A percentile compares a stretch with the other conserved stretches of the same genome.
phyloP scores from a whole-genome alignment of 371 early-diverging fungal genomes.

The Mucor racemosus region DNA sequence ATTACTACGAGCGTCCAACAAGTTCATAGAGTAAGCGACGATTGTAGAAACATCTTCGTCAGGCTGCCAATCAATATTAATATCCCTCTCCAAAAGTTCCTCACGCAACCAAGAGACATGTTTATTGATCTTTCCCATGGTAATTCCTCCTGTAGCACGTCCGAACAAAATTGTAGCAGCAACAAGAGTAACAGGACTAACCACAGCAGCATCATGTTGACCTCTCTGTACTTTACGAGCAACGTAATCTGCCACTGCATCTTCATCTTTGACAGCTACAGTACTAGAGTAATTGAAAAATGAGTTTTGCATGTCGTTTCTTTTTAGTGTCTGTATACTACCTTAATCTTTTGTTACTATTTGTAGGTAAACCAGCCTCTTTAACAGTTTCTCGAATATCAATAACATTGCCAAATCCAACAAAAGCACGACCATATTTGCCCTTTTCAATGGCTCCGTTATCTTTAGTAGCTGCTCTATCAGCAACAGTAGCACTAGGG shows the following conservation, averaged over 20 bases:
- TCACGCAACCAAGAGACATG: conserved; percentile 45
- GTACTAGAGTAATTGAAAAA: conserved; percentile 12
- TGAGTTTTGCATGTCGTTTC: not conserved
- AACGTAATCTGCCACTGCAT: conserved; percentile 32
- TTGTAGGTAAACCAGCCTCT: conserved; percentile 13
- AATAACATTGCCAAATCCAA: conserved; percentile 46
- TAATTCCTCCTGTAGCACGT: conserved; percentile 37
- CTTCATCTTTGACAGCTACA: conserved; percentile 27
- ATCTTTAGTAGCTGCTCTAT: conserved; percentile 40
- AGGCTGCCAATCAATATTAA: conserved; percentile 51
- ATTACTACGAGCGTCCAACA: conserved; percentile 47
- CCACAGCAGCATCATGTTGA: conserved; percentile 42
- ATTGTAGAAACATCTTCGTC: conserved; percentile 49
- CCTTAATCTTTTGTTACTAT: conserved; percentile 23
- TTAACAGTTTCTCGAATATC: conserved; percentile 28
- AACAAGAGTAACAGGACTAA: conserved; percentile 49
- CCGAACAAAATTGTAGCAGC: conserved; percentile 53
- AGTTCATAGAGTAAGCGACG: conserved; percentile 41
- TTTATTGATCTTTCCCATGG: conserved; percentile 45
- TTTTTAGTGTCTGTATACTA: not conserved
- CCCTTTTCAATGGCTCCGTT: conserved; percentile 33
- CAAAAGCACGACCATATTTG: conserved; percentile 51
- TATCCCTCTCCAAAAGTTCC: conserved; percentile 32
- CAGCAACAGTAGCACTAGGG: conserved; percentile 44
- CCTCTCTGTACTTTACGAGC: conserved; percentile 41